Base-by-base conservation (phyloP, 2,329 filamentous ascomycete species). In the Xylaria polymorpha region DNA sequence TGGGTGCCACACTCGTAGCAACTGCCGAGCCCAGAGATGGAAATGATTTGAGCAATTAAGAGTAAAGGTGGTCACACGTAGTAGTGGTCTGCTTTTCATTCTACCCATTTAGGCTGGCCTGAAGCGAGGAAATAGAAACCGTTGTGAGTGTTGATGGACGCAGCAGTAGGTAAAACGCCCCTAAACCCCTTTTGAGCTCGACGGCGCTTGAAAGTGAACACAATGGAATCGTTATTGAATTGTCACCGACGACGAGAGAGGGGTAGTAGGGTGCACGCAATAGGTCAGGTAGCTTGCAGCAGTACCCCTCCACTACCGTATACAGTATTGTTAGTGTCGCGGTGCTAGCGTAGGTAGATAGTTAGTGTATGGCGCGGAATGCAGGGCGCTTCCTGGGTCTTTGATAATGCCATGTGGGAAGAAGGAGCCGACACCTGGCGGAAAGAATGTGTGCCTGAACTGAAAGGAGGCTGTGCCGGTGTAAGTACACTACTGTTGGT, bases 21-120 rank as follows among this genome's bases (percentile, higher is more conserved):
- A 67, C 63, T 69, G 67, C 67, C 67, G 67, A 63, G 59, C 56
- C 55, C 15, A 63, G 46, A 63, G 43, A 69, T 51, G 53, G 44
- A 69, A 66, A 59, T 58, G 15, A 55, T 59, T 62, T 20, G 53
- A 59, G 58, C 59, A 62, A 66, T 63, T 46, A 57, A 43, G n/a
- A 46, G 37, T 46, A 56, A 48, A 39, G 39, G 39, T 53, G 56
- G 58, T 59, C 48, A 66, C 59, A 69, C 63, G 44, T 66, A 58
- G 62, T 25, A 60, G 63, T 67, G 46, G 46, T 41, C 44, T 55
- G 37, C 53, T 29, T 4, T 29, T 29, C 14, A 59, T 44, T 67
- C 59, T 64, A 22, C 46, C 53, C 25, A 46, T 69, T 67, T 64
- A 69, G 67, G 64, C 67, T 69, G 58, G 59, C 50, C 41, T 57